Conservation (phyloP, 176 grass and related monocot genomes). For the Typha latifolia region DNA sequence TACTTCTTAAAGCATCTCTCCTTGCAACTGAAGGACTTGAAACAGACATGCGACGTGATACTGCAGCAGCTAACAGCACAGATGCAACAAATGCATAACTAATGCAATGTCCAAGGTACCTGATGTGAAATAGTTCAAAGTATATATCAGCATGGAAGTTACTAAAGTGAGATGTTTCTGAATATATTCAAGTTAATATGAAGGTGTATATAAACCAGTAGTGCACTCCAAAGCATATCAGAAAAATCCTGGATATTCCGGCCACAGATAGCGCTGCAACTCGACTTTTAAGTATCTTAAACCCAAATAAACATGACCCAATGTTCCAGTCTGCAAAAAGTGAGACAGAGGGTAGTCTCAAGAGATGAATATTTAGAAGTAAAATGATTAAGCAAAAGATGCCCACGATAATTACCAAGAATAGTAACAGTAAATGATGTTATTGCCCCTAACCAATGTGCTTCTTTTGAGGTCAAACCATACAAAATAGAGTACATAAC, state of each 20-base stretch:
- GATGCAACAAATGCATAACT: slow-evolving; percentile 98
- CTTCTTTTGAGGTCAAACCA: slow-evolving; percentile 88
- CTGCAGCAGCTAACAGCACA: slow-evolving; percentile 80
- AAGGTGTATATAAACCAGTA: slow-evolving; percentile 64
- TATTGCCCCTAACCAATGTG: slow-evolving; percentile 75
- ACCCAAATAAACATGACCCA: slow-evolving; percentile 79
- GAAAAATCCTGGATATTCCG: slow-evolving; percentile 89
- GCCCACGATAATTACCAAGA: slow-evolving; percentile 51
- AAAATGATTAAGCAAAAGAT: slow-evolving; percentile 22
- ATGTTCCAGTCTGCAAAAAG: slow-evolving; percentile 89
- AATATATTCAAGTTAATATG: slow-evolving; percentile 24
- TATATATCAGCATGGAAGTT: not conserved
- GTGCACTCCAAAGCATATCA: slow-evolving; percentile 97
- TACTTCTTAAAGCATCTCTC: slow-evolving; percentile 81
- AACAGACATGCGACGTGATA: slow-evolving; percentile 75
- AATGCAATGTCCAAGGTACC: slow-evolving; percentile 99
- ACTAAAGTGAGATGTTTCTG: not conserved
- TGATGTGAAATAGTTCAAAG: slow-evolving; percentile 7
- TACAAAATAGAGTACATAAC: slow-evolving; percentile 83
- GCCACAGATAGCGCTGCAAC: slow-evolving; percentile 69
- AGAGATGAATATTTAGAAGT: slow-evolving; percentile 10
- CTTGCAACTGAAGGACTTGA: slow-evolving; percentile 81
- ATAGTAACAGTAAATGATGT: slow-evolving; percentile 87
- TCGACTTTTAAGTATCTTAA: slow-evolving; percentile 91
- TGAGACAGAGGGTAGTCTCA: slow-evolving; percentile 19